These are phyloP conservation scores for Gossypium schwendimanii DNA, from an alignment of 441 rosid species.

Conservation along the genomic window DNA sequence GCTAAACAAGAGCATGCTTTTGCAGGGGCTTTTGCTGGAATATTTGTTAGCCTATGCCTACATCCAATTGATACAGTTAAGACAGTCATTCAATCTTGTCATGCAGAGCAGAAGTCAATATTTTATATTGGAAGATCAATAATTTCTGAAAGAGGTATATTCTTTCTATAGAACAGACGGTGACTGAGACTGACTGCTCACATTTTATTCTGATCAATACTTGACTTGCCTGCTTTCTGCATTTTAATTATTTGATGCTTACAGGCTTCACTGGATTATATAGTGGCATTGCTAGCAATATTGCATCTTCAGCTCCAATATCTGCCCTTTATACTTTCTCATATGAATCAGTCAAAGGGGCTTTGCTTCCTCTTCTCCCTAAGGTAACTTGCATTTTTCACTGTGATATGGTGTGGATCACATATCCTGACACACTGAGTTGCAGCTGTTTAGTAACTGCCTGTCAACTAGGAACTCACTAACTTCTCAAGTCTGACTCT, in stretches of 20 bases:
- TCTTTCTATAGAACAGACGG: not conserved
- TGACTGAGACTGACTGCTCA: not conserved
- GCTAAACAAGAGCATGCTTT: slow-evolving; percentile 82
- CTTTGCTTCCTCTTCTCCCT: slow-evolving; percentile 65
- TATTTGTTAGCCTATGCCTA: slow-evolving; percentile 78
- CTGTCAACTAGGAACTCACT: not conserved
- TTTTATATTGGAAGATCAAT: slow-evolving; percentile 60
- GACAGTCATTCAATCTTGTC: slow-evolving; percentile 73
- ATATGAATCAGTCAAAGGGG: slow-evolving; percentile 74
- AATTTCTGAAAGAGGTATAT: slow-evolving; percentile 76
- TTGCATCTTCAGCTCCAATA: slow-evolving; percentile 83
- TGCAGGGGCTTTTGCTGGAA: slow-evolving; percentile 84
- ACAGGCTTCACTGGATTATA: slow-evolving; percentile 74
- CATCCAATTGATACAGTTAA: slow-evolving; percentile 73
- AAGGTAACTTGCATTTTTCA: slow-evolving; percentile 36
- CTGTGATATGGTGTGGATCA: not conserved
- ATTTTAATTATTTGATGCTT: slow-evolving; percentile 16
- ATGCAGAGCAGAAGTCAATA: slow-evolving; percentile 56
- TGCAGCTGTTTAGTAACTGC: slow-evolving; percentile 2
- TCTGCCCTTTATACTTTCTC: slow-evolving; percentile 84
- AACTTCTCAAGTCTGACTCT: not conserved
- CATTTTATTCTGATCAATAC: not conserved
- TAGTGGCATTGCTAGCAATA: slow-evolving; percentile 66
- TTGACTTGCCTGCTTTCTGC: not conserved
- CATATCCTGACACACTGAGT: not conserved